phyloP scores from a whole-genome alignment of 2,329 filamentous ascomycete species.

The Celoporthe dispersa region DNA sequence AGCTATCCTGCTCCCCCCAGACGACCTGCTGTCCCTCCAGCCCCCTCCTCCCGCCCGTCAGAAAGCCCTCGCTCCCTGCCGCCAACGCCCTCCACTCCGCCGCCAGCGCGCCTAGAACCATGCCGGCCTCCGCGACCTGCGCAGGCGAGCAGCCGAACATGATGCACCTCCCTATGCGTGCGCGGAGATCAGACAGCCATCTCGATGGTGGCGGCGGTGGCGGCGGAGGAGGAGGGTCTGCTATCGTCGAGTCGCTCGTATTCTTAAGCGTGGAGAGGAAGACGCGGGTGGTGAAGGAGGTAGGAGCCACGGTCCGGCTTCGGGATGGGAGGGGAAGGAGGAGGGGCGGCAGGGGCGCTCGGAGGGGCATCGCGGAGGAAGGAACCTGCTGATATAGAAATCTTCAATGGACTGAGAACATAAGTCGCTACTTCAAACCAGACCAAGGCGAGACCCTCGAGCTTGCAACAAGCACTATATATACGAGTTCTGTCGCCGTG shows the following conservation, averaged over 20 bases:
- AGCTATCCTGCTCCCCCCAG: constrained; percentile 83
- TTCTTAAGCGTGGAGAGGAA: constrained; percentile 6
- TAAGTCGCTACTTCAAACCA: not conserved
- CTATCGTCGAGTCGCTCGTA: too few relatives aligned
- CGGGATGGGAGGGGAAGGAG: constrained; percentile 22
- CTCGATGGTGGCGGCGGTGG: constrained; percentile 52
- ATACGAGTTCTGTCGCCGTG: not conserved
- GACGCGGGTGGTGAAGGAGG: not conserved
- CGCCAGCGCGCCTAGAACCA: constrained; percentile 63
- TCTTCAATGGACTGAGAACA: not conserved
- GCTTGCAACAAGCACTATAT: not conserved
- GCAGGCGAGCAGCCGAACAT: constrained; percentile 67
- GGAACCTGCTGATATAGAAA: not conserved
- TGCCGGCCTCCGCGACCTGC: constrained; percentile 62
- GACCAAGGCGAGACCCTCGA: not conserved
- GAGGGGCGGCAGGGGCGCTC: constrained; percentile 31
- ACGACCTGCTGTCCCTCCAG: constrained; percentile 70
- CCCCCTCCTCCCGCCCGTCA: constrained; percentile 66
- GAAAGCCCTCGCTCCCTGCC: constrained; percentile 75
- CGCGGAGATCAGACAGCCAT: constrained; percentile 73
- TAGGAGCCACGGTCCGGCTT: constrained; percentile 9
- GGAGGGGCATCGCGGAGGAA: constrained; percentile 34
- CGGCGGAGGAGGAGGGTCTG: constrained; percentile 35
- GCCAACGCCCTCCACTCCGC: constrained; percentile 73
- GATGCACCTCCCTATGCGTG: constrained; percentile 74